A percentile compares a stretch with the other conserved stretches of the same genome.
Conservation (phyloP, 2,329 filamentous ascomycete species). For the Diplodia scrobiculata region DNA sequence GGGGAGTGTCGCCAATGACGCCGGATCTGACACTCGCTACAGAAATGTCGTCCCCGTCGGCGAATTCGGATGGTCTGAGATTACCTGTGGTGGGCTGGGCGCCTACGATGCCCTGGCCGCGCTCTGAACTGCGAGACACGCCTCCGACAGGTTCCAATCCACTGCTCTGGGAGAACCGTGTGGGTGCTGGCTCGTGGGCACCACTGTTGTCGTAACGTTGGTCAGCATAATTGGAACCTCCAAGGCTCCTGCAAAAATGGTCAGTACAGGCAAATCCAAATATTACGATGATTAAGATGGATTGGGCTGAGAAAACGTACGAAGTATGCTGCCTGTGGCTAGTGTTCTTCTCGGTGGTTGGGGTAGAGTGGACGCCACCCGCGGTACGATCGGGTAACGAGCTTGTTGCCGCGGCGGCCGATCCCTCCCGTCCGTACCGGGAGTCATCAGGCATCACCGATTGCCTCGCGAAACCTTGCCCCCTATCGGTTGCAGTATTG, state of each 20-base stretch:
- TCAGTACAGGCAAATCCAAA: neutral
- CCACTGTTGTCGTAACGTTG: conserved; percentile 29
- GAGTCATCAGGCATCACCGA: neutral
- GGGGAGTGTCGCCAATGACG: conserved; percentile 40
- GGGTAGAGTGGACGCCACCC: neutral
- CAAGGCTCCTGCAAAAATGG: conserved; percentile 31
- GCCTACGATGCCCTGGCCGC: neutral
- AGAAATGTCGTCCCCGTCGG: conserved; percentile 33
- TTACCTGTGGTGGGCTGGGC: conserved; percentile 23
- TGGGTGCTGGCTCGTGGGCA: conserved; percentile 8
- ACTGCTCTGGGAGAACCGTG: neutral
- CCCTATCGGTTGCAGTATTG: neutral
- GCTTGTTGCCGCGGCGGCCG: neutral
- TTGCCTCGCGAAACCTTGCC: neutral
- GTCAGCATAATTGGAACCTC: conserved; percentile 31
- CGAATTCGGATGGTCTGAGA: conserved; percentile 15
- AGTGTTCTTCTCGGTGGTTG: neutral
- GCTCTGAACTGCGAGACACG: conserved; percentile 16
- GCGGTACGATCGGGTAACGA: conserved; percentile 8
- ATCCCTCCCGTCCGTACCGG: neutral
- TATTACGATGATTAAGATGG: too few relatives aligned
- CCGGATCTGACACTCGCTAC: conserved; percentile 47
- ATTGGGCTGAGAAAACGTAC: neutral
- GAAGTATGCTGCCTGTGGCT: neutral
- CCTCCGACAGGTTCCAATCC: conserved; percentile 5